Evolutionary conservation across 768 basidiomycete species (phyloP).

Genomic region (Tylopilus subfusipes): DNA sequence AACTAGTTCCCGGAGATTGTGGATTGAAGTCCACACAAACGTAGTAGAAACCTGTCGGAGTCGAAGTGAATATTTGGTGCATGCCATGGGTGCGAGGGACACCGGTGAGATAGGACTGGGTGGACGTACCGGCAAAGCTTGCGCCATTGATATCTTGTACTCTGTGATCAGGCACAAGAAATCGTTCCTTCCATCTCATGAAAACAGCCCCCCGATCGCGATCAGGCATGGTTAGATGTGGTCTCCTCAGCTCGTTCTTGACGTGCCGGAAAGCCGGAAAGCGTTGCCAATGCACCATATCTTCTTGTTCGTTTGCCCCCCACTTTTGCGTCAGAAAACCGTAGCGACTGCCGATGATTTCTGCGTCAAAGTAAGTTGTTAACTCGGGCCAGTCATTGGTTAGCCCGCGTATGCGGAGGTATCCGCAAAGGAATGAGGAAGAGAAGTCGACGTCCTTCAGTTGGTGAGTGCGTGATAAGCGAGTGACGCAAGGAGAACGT

Average conservation of each 20-base stretch:
- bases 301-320: slow-evolving; percentile 89
- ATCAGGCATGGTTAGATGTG: slow-evolving; percentile 73
- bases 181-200: slow-evolving; percentile 97
- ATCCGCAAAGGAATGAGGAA: slow-evolving; percentile 83
- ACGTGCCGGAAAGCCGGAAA: slow-evolving; percentile 89
- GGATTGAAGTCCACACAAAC: slow-evolving; percentile 92
- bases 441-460: slow-evolving; percentile 84
- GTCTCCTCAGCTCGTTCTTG: slow-evolving; percentile 72
- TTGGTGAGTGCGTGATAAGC: slow-evolving; percentile 1
- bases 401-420: slow-evolving; percentile 87
- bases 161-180: slow-evolving; percentile 91
- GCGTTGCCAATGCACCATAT: slow-evolving; percentile 91
- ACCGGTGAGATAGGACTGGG: background rate
- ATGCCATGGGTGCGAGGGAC: slow-evolving; percentile 3
- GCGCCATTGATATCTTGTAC: slow-evolving; percentile 94
- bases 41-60: slow-evolving; percentile 78
- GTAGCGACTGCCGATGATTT: slow-evolving; percentile 87
- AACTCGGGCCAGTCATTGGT: slow-evolving; percentile 95
- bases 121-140: slow-evolving; percentile 80
- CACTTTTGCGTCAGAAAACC: slow-evolving; percentile 90
- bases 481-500: slow-evolving; percentile 34
- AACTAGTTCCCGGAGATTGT: slow-evolving; percentile 37
- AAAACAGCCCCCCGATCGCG: slow-evolving; percentile 81
- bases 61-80: slow-evolving; percentile 13
- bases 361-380: slow-evolving; percentile 95